A percentile compares a stretch with the other conserved stretches of the same genome.
These are phyloP conservation scores for Rosa rugosa DNA, from an alignment of 306 rosid genomes.

Conservation along the genomic window DNA sequence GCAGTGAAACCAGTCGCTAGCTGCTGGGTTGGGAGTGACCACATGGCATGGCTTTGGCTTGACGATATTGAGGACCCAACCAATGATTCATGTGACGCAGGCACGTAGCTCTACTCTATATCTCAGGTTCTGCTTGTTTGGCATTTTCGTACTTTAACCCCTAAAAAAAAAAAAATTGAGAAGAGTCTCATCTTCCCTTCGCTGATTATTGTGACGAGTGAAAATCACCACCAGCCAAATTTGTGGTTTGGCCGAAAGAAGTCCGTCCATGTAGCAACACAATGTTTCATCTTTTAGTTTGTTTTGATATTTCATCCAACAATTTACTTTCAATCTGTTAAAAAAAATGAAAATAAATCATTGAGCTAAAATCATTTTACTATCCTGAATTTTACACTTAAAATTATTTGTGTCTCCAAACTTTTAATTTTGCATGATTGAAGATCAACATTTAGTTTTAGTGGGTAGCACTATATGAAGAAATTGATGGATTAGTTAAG, in stretches of 20 bases:
- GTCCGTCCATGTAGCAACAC: neutral
- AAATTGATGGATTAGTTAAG: too few species aligned
- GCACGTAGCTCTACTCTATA: neutral
- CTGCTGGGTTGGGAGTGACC: neutral
- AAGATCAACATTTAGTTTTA: too few species aligned
- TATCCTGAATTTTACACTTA: too few species aligned
- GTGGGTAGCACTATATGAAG: too few species aligned
- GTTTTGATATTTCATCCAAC: neutral
- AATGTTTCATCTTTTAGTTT: neutral
- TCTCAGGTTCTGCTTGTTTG: constrained; percentile 1
- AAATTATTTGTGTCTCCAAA: too few species aligned
- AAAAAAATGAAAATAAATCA: too few species aligned
- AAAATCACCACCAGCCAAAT: neutral
- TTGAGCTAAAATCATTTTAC: too few species aligned
- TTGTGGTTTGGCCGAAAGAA: neutral
- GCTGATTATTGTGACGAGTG: neutral
- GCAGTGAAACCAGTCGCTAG: neutral
- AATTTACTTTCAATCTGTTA: too few species aligned
- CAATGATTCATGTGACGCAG: neutral
- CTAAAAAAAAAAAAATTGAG: too few species aligned
- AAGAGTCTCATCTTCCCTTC: neutral
- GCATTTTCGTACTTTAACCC: neutral
- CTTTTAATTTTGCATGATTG: too few species aligned
- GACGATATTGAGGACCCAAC: neutral
- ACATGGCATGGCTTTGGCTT: neutral